Evolutionary conservation across 208 protist species (phyloP).

Genomic region (Wallacemonas collosoma): DNA sequence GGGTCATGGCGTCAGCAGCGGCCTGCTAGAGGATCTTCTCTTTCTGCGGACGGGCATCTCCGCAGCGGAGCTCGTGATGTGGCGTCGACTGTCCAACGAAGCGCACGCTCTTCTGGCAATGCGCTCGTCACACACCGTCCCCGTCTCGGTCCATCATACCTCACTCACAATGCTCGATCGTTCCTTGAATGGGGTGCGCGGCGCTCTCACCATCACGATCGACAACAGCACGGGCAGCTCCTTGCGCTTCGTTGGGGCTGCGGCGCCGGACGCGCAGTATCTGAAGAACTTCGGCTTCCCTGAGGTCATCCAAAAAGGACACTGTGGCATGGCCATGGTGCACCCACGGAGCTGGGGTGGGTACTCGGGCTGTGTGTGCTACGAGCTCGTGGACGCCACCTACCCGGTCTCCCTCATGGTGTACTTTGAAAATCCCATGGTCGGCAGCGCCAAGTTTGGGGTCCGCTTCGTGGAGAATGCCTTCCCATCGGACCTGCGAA

Average conservation of each 20-base stretch:
- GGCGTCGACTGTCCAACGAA: constrained; percentile 56
- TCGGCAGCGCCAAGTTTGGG: constrained; percentile 58
- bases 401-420: constrained; percentile 14
- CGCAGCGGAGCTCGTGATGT: constrained; percentile 48
- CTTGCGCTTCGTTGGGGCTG: constrained; percentile 53
- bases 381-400: constrained; percentile 38
- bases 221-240: constrained; percentile 54
- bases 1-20: background rate
- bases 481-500: constrained; percentile 34
- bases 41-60: constrained; percentile 34
- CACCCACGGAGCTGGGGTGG: constrained; percentile 66
- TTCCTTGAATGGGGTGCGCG: constrained; percentile 24
- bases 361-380: constrained; percentile 69
- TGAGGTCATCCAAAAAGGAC: constrained; percentile 36
- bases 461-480: constrained; percentile 60
- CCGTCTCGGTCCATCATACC: constrained; percentile 41
- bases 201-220: constrained; percentile 48
- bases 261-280: constrained; percentile 47
- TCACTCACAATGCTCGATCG: constrained; percentile 56
- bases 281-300: constrained; percentile 56
- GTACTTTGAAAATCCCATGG: constrained; percentile 60
- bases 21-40: background rate
- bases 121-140: constrained; percentile 52
- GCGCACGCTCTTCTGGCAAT: constrained; percentile 57
- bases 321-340: constrained; percentile 60